Evolutionary conservation across 805 yeast species (phyloP), one percentile per base, ranked within the genome.

Genomic region (Myxozyma nipponensis): DNA sequence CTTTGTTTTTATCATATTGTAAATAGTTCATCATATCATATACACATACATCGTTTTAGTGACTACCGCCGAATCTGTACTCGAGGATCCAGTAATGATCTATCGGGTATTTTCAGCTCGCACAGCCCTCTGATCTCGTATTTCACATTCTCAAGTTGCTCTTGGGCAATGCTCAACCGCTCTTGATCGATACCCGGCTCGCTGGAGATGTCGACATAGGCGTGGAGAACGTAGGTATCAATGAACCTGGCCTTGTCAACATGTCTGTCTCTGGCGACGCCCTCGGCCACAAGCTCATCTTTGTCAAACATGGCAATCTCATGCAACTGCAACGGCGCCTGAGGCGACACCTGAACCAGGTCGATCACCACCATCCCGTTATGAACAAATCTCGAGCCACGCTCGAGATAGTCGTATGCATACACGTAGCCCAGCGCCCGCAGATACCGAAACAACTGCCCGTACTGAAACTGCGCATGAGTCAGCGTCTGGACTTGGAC

Each of bases 71-170:
- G 39, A 21, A 54, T 34, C 22, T 50, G 58, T 15, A 54, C 58
- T 21, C 58, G 24, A 2, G 58, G 54, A 47, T 54, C 58, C 13
- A 54, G 45, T 22, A 54, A n/a, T n/a, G 46, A 45, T 4, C 58
- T 42, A 45, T 54, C 58, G 2, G 58, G 58, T 13, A 52, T 41
- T 17, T 36, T 57, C 35, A 54, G 22, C n/a, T 47, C 52, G 24
- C 52, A 41, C 7, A 52, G 4, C 3, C 56, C 57, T 4, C 48
- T 35, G 13, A 54, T 24, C 30, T 54, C 58, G 4, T 35, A 28
- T 32, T 52, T 50, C n/a, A 54, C 21, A 18, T 23, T 34, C 42
- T 54, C 58, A 23, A 54, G 23, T 28, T 39, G 44, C 18, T 54
- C 58, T 3, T 37, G 35, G 17, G 50, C 58, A 10, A 38, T 28